Base-by-base conservation (phyloP, 768 basidiomycete genomes). In the Suillus weaverae region DNA sequence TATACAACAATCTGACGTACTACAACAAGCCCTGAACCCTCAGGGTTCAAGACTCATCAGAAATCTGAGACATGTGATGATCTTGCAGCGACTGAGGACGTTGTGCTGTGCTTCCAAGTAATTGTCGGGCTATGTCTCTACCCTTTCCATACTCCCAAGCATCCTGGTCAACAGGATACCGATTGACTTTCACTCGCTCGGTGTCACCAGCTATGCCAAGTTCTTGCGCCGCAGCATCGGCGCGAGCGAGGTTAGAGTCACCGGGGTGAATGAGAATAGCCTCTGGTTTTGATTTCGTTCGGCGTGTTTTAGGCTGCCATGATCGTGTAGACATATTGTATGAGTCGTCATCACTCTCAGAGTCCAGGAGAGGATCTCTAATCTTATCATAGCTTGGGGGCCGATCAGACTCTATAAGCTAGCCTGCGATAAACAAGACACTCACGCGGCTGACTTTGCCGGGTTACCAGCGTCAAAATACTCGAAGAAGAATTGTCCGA, bases 221-320 rank as follows among this genome's bases (percentile, higher is more conserved):
- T 68, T 85, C 81, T 54, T 84, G 72, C 0, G 86, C 86, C n/a
- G 76, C 81, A 10, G 84, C 86, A 64, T 90, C 88, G 3, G 89
- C 89, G 41, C 89, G 86, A 7, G 87, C 87, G 66, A 88, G 70
- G 70, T 89, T 89, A 43, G 87, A 89, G 50, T 86, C 73, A 50
- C 73, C 74, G 2, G 89, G 88, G 69, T 89, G 88, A 59, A 89
- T 89, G 68, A 85, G 85, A 60, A 89, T 85, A 43, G 71, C 76
- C 13, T 83, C 83, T 3, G 88, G 86, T 70, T 86, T 88, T 54
- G 85, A 81, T 72, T 77, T 85, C 16, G 82, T 77, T 63, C 84
- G 84, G 20, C 81, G 82, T 9, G 76, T 74, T 26, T 9, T 51
- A 54, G 66, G 65, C 3, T 71, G 51, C 48, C 71, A 56, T 30